These are phyloP conservation scores for Puccinia sorghi DNA, from an alignment of 1,284 basidiomycete genomes.

Conservation along the genomic window DNA sequence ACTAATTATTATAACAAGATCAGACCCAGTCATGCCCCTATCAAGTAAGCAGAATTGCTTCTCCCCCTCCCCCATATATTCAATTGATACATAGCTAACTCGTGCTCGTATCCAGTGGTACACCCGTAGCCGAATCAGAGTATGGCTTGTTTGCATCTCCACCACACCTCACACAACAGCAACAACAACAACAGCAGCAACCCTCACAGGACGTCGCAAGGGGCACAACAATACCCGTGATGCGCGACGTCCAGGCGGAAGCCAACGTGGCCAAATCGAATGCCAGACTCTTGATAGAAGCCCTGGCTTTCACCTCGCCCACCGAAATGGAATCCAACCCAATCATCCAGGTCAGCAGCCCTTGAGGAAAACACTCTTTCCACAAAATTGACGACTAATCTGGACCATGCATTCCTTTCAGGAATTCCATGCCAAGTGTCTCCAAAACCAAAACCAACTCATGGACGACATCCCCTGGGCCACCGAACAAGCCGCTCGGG, in stretches of 20 bases:
- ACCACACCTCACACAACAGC: not conserved
- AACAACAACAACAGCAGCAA: not conserved
- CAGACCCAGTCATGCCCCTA: conserved; percentile 22
- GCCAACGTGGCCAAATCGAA: conserved; percentile 74
- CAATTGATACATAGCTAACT: not conserved
- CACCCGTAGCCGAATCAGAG: conserved; percentile 13
- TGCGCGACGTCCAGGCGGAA: conserved; percentile 72
- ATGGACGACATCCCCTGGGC: conserved; percentile 77
- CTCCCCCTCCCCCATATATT: not conserved
- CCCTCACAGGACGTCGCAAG: not conserved
- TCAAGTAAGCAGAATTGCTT: conserved; percentile 9
- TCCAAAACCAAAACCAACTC: conserved; percentile 71
- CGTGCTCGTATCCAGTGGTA: conserved; percentile 1
- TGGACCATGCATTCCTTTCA: conserved; percentile 55
- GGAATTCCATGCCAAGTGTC: conserved; percentile 74
- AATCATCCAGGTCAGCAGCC: conserved; percentile 65
- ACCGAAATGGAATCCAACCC: conserved; percentile 66
- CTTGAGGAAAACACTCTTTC: no score
- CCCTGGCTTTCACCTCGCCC: conserved; percentile 67
- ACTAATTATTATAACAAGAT: conserved; percentile 42
- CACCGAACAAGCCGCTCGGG: conserved; percentile 69
- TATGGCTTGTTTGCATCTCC: conserved; percentile 4
- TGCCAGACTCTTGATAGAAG: conserved; percentile 68
- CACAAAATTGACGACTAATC: no score
- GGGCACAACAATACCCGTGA: conserved; percentile 66